Percentiles rank a stretch among this genome's conserved stretches.
Conservation (phyloP, 768 basidiomycete species). For the Termitomyces titanicus region DNA sequence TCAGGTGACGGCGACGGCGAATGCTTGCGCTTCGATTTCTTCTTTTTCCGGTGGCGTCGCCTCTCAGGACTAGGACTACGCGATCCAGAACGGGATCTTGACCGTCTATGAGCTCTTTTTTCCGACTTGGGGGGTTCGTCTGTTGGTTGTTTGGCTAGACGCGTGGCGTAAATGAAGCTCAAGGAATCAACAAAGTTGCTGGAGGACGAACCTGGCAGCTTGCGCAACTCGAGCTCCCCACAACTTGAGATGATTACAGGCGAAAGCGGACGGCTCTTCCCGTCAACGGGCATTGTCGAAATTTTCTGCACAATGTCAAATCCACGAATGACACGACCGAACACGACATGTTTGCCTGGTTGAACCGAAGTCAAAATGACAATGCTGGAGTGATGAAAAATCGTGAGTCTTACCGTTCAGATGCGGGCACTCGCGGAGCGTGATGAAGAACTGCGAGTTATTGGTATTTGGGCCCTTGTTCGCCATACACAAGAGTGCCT, state of each 20-base stretch:
- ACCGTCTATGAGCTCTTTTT: constrained; percentile 12
- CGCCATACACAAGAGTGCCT: constrained; percentile 87
- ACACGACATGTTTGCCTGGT: constrained; percentile 49
- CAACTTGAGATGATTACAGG: constrained; percentile 73
- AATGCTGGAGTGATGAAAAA: background rate
- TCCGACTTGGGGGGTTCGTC: constrained; percentile 14
- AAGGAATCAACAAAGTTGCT: background rate
- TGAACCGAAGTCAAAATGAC: background rate
- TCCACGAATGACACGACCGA: constrained; percentile 55
- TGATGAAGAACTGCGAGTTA: constrained; percentile 84
- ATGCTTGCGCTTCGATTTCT: constrained; percentile 15
- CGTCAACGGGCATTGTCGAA: constrained; percentile 64
- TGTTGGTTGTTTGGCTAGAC: constrained; percentile 4
- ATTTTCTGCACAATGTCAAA: constrained; percentile 59
- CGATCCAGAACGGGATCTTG: constrained; percentile 9
- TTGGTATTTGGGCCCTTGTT: constrained; percentile 85
- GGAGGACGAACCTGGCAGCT: constrained; percentile 22
- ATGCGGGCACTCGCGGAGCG: constrained; percentile 71
- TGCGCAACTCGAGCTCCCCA: constrained; percentile 79
- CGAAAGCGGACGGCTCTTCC: constrained; percentile 65
- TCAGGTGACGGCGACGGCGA: background rate
- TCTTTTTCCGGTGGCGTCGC: constrained; percentile 19
- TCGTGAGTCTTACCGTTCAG: constrained; percentile 50
- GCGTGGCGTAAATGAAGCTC: background rate
- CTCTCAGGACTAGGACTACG: constrained; percentile 16